These are phyloP conservation scores for Aspergillus calidoustus DNA, from an alignment of 2,329 filamentous ascomycete species.

Conservation along the genomic window DNA sequence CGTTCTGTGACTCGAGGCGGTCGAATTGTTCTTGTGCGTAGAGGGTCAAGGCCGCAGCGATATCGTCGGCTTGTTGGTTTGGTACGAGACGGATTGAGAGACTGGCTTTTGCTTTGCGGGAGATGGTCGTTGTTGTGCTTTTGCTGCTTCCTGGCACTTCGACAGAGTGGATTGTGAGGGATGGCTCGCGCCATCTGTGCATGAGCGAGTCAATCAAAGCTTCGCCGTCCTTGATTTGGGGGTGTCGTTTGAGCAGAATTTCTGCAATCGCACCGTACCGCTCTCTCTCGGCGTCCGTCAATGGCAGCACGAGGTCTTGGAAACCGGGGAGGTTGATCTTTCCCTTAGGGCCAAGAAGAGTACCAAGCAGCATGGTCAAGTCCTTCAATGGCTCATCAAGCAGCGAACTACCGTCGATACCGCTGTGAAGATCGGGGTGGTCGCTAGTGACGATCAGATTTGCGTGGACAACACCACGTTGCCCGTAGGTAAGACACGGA, in stretches of 20 bases:
- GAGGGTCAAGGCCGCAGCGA: constrained; percentile 68
- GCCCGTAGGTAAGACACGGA: constrained; percentile 91
- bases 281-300: constrained; percentile 75
- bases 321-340: constrained; percentile 84
- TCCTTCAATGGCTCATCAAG: constrained; percentile 92
- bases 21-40: constrained; percentile 75
- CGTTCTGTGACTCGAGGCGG: constrained; percentile 77
- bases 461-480: constrained; percentile 91
- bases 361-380: constrained; percentile 79
- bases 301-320: constrained; percentile 79
- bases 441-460: constrained; percentile 86
- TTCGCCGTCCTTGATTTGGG: constrained; percentile 65
- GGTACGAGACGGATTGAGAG: constrained; percentile 92
- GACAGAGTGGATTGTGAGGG: constrained; percentile 90
- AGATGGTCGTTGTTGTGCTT: constrained; percentile 84
- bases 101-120: constrained; percentile 82
- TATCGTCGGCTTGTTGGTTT: constrained; percentile 82
- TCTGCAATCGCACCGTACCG: constrained; percentile 84
- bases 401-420: constrained; percentile 91
- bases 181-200: constrained; percentile 93
- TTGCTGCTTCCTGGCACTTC: constrained; percentile 79
- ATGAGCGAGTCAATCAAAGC: constrained; percentile 83
- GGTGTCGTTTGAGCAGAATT: constrained; percentile 73
- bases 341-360: constrained; percentile 79
- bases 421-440: constrained; percentile 88